Evolutionary conservation across 1,284 basidiomycete species (phyloP).

Genomic region (Tremellales sp.): DNA sequence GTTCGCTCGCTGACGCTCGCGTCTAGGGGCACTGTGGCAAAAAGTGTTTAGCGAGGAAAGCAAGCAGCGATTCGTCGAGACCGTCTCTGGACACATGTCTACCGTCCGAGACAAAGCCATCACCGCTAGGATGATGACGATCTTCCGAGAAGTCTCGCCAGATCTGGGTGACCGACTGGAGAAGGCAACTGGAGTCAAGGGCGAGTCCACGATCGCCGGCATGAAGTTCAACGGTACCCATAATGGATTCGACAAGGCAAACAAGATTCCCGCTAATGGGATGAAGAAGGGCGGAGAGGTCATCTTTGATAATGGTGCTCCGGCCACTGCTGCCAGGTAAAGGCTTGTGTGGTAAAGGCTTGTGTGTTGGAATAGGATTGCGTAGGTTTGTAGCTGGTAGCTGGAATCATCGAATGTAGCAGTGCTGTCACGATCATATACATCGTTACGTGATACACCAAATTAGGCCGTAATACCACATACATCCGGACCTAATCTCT

Average conservation of each 20-base stretch:
- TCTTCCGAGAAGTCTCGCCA: slow-evolving; percentile 73
- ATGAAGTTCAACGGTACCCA: slow-evolving; percentile 56
- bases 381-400: too few relatives aligned
- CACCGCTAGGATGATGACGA: slow-evolving; percentile 67
- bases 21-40: slow-evolving; percentile 57
- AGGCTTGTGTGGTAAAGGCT: too few relatives aligned
- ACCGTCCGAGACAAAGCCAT: slow-evolving; percentile 63
- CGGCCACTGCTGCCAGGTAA: slow-evolving; percentile 6
- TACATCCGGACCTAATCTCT: too few relatives aligned
- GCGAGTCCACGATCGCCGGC: slow-evolving; percentile 20
- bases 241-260: slow-evolving; percentile 27
- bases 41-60: slow-evolving; percentile 70
- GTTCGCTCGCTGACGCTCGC: background rate
- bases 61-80: slow-evolving; percentile 66
- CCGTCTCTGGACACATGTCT: slow-evolving; percentile 70
- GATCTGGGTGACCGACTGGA: slow-evolving; percentile 69
- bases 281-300: slow-evolving; percentile 23
- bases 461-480: too few relatives aligned
- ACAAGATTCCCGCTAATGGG: slow-evolving; percentile 34
- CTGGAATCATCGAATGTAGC: too few relatives aligned
- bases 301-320: slow-evolving; percentile 29
- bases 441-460: too few relatives aligned
- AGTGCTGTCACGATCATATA: too few relatives aligned
- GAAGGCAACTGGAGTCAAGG: slow-evolving; percentile 59
- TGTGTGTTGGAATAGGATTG: too few relatives aligned